Evolutionary conservation across 1,139 yeast genomes (phyloP), one percentile per base, ranked within the genome.

Genomic region (Saccharomyces pastorianus): DNA sequence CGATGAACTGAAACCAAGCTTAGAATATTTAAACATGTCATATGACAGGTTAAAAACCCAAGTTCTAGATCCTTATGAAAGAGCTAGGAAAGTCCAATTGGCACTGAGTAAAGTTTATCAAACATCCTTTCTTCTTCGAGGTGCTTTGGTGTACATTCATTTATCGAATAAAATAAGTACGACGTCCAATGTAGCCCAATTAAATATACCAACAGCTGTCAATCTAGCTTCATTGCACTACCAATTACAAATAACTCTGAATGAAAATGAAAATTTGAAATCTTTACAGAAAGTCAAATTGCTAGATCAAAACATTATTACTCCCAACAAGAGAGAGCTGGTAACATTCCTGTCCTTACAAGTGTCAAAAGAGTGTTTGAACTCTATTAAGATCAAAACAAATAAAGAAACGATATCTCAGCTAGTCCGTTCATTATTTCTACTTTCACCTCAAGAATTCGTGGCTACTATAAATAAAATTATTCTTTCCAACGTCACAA

Each of bases 81-180:
- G 80, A 31, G 78, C 82, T 0, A 70, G 76, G 29, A 75, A 75
- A 54, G 72, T 85, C 56, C 88, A 87, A 64, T 72, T 75, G 7
- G 91, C 93, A 0, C 73, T 88, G 57, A 80, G 80, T 59, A 79
- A 80, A 56, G 76, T 90, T 13, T 95, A 89, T 65, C 73, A 79
- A 11, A 87, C 96, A 0, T 77, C 90, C 14, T 78, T 78, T 55
- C 69, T 88, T 47, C 69, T 89, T 27, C 75, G 96, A 51, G 82
- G 84, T n/a, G 77, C 87, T 6, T 76, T 85, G 4, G 82, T 85
- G 72, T 85, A 85, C 64, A 70, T 88, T 28, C 79, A 82, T 56
- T 71, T 89, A 55, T 78, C 86, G 1, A 81, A 84, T 56, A 91
- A 83, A 68, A 70, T 84, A 48, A 81, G 80, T 53, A 77, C 66